Base-by-base conservation (phyloP, 1,139 yeast species). In the Geotrichum fermentans region DNA sequence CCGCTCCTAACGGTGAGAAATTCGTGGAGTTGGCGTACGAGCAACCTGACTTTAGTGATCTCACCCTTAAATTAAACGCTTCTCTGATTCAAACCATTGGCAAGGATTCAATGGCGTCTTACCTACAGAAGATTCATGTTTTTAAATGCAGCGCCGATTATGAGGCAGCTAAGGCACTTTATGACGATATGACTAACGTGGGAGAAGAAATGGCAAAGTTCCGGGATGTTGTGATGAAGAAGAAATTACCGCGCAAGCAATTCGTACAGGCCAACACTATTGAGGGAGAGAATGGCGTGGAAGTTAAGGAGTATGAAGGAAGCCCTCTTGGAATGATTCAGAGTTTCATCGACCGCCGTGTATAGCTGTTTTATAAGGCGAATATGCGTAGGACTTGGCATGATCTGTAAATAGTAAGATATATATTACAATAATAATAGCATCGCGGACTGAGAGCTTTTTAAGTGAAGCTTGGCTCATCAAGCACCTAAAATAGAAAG, bases 211-310 rank as follows among this genome's bases (percentile, higher is more conserved):
- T 82, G 55, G 78, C 83, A 38, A 69, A 73, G 58, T 83, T 75
- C 63, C 77, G 96, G 67, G 82, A 80, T 50, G 71, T 75, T 40
- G 89, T 88, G 18, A 69, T 87, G 55, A 70, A 71, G 49, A 82
- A 85, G 65, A 85, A 86, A 68, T 72, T 81, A 57, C 95, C 96
- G 53, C 77, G 96, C 63, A 83, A 82, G 65, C 94, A 86, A 64
- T 77, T 83, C 59, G 80, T 88, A 52, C 96, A 88, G 68, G 87
- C 88, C 35, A 88, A 88, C 66, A 83, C 94, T 4, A 63, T 57
- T 7, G 67, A 65, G 26, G 60, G 50, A 20, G 71, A 64, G 10
- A 4, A 8, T 16, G 67, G 61, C 13, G 80, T 85, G 34, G 74
- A 68, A 40, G 73, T 86, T 30, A 73, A 71, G 52, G 95, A 84